Evolutionary conservation across 139 green algal genomes (phyloP).

Genomic region (Volvox reticuliferus): DNA sequence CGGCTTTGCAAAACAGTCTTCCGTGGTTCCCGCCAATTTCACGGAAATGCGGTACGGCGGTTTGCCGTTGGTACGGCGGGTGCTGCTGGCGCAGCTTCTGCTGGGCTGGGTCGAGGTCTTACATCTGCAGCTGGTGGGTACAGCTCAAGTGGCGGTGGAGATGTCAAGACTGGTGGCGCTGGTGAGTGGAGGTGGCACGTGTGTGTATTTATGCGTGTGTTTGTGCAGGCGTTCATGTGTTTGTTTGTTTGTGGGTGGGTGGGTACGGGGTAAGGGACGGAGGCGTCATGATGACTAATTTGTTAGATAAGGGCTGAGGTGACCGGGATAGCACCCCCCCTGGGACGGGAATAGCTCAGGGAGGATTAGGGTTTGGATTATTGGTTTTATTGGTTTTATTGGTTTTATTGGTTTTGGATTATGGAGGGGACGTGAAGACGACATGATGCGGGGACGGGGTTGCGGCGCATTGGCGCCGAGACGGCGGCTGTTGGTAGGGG

Average conservation of each 20-base stretch:
- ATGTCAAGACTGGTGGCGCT: background rate
- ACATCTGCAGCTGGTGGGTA: background rate
- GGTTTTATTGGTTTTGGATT: too few species aligned
- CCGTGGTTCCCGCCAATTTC: background rate
- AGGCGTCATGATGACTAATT: background rate
- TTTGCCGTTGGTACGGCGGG: constrained; percentile 8
- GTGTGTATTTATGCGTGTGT: background rate
- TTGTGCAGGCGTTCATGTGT: background rate
- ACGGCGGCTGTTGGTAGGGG: too few species aligned
- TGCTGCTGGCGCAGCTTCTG: constrained; percentile 12
- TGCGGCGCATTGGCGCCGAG: too few species aligned
- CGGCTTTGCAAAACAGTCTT: background rate
- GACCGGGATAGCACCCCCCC: too few species aligned
- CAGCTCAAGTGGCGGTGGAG: background rate
- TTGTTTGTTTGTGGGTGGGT: background rate
- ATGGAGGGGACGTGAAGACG: too few species aligned
- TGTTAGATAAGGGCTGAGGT: background rate
- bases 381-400: too few species aligned
- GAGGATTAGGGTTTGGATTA: background rate
- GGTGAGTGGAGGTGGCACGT: background rate
- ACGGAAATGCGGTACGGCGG: background rate
- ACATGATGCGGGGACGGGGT: too few species aligned
- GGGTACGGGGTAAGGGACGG: background rate
- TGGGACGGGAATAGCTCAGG: background rate
- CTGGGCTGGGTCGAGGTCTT: background rate